Evolutionary conservation across 176 grass and related monocot species (phyloP).

Genomic region (Phoenix roebelenii): DNA sequence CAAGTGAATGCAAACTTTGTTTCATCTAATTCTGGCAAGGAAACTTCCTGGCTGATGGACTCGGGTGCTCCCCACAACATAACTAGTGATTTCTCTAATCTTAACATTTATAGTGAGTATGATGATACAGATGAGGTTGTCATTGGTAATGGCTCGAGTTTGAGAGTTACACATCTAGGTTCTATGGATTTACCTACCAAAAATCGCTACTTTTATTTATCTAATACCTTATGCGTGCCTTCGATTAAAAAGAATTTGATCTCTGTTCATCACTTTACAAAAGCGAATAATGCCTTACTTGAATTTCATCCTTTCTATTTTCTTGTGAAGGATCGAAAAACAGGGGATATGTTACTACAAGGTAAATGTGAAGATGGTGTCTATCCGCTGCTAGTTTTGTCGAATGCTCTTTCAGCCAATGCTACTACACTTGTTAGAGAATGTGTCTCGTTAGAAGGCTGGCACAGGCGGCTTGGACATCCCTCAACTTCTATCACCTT

Average conservation of each 20-base stretch:
- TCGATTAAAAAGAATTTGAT: not conserved
- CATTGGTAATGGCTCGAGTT: not conserved
- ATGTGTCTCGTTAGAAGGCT: no score
- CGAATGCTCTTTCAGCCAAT: no score
- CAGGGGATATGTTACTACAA: no score
- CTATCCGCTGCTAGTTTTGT: no score
- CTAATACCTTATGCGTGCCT: not conserved
- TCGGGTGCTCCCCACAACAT: not conserved
- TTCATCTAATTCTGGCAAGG: not conserved
- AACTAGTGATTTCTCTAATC: not conserved
- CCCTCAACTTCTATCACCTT: no score
- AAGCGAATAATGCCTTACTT: not conserved
- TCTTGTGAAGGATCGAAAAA: no score
- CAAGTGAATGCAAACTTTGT: not conserved
- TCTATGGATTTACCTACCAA: not conserved
- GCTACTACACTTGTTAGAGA: no score
- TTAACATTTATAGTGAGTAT: not conserved
- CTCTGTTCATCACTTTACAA: not conserved
- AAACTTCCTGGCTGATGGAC: not conserved
- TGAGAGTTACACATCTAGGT: not conserved
- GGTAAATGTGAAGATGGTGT: no score
- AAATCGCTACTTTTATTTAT: not conserved
- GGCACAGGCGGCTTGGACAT: no score
- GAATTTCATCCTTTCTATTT: not conserved
- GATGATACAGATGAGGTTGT: not conserved